Conservation (phyloP, 306 rosid species). For the Vigna unguiculata region DNA sequence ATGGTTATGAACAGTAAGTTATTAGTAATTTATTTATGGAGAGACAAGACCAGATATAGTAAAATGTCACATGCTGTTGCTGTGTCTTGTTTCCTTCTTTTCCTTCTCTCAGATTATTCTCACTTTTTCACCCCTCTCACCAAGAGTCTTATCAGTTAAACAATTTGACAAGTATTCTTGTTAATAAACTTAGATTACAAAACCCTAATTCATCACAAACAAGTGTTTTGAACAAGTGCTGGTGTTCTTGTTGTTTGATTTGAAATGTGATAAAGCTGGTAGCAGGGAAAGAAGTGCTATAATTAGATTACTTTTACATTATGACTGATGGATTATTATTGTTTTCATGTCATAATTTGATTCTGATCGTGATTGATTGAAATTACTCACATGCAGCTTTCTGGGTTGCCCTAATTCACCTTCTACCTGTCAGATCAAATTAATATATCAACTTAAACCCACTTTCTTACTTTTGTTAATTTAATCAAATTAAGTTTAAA, state of each 20-base stretch:
- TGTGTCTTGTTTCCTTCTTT: conserved; percentile 19
- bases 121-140: neutral
- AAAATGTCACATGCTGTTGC: neutral
- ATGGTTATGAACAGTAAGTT: neutral
- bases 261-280: neutral
- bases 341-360: conserved; percentile 12
- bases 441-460: neutral
- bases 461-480: neutral
- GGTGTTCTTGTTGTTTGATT: neutral
- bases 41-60: conserved; percentile 9
- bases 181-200: too few relatives aligned
- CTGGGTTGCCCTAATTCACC: conserved; percentile 2
- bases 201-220: neutral
- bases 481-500: too few relatives aligned
- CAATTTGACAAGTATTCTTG: too few relatives aligned
- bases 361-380: conserved; percentile 27
- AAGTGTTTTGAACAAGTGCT: neutral
- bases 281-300: neutral
- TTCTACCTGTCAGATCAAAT: neutral
- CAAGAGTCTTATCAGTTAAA: neutral
- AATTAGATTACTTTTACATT: neutral
- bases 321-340: conserved; percentile 28
- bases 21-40: neutral
- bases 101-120: conserved; percentile 2
- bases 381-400: conserved; percentile 29